Evolutionary conservation across 2,329 filamentous ascomycete genomes (phyloP).

Genomic region (Chrysoporthe austroafricana): DNA sequence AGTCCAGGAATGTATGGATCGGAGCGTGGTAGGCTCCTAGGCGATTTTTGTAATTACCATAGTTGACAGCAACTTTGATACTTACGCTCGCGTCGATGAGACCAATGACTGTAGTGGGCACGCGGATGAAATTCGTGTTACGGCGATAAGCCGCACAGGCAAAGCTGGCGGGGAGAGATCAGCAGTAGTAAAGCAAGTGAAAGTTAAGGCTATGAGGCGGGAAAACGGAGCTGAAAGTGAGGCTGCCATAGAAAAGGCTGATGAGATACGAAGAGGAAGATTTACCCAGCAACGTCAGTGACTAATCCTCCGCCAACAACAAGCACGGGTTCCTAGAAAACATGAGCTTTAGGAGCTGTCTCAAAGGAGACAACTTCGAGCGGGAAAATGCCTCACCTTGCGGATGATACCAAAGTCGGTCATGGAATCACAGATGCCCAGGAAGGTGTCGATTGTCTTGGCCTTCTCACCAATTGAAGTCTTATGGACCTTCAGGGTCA

Average conservation of each 20-base stretch:
- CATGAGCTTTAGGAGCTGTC: slow-evolving; percentile 15
- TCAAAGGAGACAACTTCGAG: too few relatives aligned
- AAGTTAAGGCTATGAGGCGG: neutral
- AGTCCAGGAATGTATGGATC: slow-evolving; percentile 73
- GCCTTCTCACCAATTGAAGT: slow-evolving; percentile 77
- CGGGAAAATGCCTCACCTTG: slow-evolving; percentile 46
- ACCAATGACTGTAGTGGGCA: slow-evolving; percentile 76
- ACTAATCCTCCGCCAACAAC: slow-evolving; percentile 71
- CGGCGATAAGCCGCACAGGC: slow-evolving; percentile 73
- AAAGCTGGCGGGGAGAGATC: slow-evolving; percentile 50
- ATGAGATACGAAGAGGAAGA: slow-evolving; percentile 28
- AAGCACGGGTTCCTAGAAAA: slow-evolving; percentile 61
- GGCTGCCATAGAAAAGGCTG: too few relatives aligned
- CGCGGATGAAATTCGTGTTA: slow-evolving; percentile 74
- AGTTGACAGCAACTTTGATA: slow-evolving; percentile 80
- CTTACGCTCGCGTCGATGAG: slow-evolving; percentile 76
- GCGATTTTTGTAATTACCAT: slow-evolving; percentile 76
- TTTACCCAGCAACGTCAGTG: slow-evolving; percentile 75
- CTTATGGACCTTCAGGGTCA: slow-evolving; percentile 69
- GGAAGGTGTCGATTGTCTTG: slow-evolving; percentile 71
- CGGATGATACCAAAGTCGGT: slow-evolving; percentile 72
- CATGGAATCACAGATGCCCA: slow-evolving; percentile 74
- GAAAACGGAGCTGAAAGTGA: too few relatives aligned
- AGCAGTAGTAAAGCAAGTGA: slow-evolving; percentile 26
- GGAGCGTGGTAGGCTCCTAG: slow-evolving; percentile 75